These are phyloP conservation scores for Keqinozyma sinolaborantium DNA, from an alignment of 1,139 yeast genomes.

Conservation along the genomic window DNA sequence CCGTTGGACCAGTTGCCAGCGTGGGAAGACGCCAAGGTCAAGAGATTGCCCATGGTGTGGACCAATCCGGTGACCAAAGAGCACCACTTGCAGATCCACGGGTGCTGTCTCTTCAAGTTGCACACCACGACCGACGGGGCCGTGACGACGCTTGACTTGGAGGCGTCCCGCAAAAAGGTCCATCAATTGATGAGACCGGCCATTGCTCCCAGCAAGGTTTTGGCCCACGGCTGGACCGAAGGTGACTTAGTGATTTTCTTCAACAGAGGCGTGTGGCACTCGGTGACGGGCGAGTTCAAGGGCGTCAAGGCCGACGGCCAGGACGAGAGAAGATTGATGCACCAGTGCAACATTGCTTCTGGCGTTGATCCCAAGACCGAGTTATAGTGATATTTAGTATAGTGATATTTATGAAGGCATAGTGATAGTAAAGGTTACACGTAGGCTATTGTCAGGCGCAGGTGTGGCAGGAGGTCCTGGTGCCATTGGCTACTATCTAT, in stretches of 20 bases:
- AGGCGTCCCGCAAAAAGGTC: slow-evolving; percentile 67
- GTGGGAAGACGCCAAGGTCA: slow-evolving; percentile 77
- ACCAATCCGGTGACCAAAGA: slow-evolving; percentile 84
- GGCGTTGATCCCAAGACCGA: slow-evolving; percentile 57
- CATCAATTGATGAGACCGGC: slow-evolving; percentile 81
- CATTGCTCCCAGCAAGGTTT: slow-evolving; percentile 67
- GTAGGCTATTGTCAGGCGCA: too few species aligned
- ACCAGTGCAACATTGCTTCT: slow-evolving; percentile 88
- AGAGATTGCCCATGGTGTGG: slow-evolving; percentile 83
- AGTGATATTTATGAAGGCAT: too few species aligned
- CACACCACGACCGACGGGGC: slow-evolving; percentile 57
- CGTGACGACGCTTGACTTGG: slow-evolving; percentile 48
- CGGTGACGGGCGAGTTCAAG: slow-evolving; percentile 82
- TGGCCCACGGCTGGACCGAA: slow-evolving; percentile 77
- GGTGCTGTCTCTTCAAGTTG: slow-evolving; percentile 73
- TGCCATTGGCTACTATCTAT: too few species aligned
- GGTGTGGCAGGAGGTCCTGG: too few species aligned
- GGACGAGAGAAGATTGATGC: slow-evolving; percentile 82
- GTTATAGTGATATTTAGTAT: slow-evolving; percentile 1
- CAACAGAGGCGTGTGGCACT: slow-evolving; percentile 87
- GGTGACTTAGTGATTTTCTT: slow-evolving; percentile 84
- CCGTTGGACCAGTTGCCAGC: slow-evolving; percentile 65
- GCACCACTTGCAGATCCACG: slow-evolving; percentile 82
- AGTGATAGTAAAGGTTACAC: too few species aligned
- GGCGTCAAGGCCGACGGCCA: slow-evolving; percentile 41